These are phyloP conservation scores for Camelina sativa DNA, from an alignment of 345 rosid genomes.

Conservation along the genomic window DNA sequence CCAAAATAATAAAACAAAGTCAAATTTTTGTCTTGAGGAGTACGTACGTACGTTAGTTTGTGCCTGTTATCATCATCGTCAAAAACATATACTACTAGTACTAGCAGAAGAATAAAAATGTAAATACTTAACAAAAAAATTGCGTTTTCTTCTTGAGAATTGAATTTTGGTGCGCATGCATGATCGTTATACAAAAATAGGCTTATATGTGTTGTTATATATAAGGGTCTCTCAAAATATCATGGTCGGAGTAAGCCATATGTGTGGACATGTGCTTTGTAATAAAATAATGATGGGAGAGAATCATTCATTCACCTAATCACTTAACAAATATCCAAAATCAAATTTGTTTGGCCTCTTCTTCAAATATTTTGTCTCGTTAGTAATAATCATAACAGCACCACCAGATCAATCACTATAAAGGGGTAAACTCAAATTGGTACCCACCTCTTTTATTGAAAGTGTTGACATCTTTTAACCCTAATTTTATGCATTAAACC, in stretches of 20 bases:
- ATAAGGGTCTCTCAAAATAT: slow-evolving; percentile 17
- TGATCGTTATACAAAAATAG: neutral
- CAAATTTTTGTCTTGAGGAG: neutral
- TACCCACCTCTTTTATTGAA: no score
- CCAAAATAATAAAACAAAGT: slow-evolving; percentile 12
- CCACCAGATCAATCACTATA: neutral
- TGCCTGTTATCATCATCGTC: slow-evolving; percentile 22
- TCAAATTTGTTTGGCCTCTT: neutral
- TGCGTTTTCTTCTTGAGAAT: slow-evolving; percentile 18
- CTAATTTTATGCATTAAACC: no score
- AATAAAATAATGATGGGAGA: no score
- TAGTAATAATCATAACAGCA: neutral
- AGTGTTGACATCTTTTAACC: no score
- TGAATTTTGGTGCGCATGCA: neutral
- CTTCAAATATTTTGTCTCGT: neutral
- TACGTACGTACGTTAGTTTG: slow-evolving; percentile 5
- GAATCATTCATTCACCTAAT: no score
- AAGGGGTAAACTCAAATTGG: neutral
- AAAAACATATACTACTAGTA: neutral
- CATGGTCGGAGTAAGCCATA: neutral
- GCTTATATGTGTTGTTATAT: neutral
- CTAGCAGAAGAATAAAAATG: neutral
- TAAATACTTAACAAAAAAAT: neutral
- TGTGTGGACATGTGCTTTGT: neutral
- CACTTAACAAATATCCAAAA: neutral